Conservation (phyloP, 306 rosid species). For the Trichosanthes cucumerina region DNA sequence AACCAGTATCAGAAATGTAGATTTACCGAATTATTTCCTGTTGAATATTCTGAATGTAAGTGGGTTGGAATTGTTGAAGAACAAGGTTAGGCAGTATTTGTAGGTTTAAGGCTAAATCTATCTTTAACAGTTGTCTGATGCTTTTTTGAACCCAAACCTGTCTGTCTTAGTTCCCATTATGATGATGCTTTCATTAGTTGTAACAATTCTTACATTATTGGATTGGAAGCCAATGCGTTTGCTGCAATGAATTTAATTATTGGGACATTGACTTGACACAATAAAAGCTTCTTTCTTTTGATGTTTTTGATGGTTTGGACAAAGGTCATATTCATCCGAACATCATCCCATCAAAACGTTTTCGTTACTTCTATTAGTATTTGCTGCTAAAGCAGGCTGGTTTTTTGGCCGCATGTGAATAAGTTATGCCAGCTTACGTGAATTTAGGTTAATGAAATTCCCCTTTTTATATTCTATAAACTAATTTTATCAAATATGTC, state of each 20-base stretch:
- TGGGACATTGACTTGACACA: neutral
- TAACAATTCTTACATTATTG: neutral
- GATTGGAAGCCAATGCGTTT: neutral
- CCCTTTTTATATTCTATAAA: too few relatives aligned
- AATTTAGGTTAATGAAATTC: neutral
- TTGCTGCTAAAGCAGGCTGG: too few relatives aligned
- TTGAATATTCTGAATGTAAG: neutral
- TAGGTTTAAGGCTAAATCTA: neutral
- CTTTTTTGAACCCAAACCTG: neutral
- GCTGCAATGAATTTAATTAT: neutral
- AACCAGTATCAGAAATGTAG: slow-evolving; percentile 4
- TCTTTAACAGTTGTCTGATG: neutral
- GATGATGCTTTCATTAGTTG: neutral
- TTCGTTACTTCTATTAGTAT: too few relatives aligned
- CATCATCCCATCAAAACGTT: too few relatives aligned
- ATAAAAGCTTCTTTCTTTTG: neutral
- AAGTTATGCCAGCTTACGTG: neutral
- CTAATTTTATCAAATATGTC: too few relatives aligned
- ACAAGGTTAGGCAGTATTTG: neutral
- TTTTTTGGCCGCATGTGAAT: neutral
- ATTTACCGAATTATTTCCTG: neutral
- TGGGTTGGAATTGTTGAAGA: neutral
- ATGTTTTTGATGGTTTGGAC: too few relatives aligned
- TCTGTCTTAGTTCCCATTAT: neutral
- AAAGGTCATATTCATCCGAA: too few relatives aligned